phyloP scores from a whole-genome alignment of 2,329 filamentous ascomycete species.

The Clarireedia paspali region DNA sequence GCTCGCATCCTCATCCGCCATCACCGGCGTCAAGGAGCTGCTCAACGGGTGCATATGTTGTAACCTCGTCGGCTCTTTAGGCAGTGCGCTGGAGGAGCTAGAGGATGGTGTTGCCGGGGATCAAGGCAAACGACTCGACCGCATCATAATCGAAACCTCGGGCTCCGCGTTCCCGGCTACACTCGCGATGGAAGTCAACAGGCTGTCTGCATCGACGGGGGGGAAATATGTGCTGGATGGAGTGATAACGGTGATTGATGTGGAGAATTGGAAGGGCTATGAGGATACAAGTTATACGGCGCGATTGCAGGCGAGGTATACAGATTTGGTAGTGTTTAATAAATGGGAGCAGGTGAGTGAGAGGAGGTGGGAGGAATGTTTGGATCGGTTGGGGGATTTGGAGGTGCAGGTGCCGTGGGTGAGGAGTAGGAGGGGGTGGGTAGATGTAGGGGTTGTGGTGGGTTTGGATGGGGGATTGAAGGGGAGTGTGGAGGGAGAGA shows the following conservation, averaged over 20 bases:
- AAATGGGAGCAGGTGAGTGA: slow-evolving; percentile 64
- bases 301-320: slow-evolving; percentile 64
- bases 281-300: slow-evolving; percentile 65
- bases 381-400: slow-evolving; percentile 60
- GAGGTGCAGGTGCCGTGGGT: slow-evolving; percentile 65
- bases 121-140: slow-evolving; percentile 43
- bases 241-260: slow-evolving; percentile 64
- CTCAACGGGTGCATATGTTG: slow-evolving; percentile 98
- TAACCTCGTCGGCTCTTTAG: slow-evolving; percentile 89
- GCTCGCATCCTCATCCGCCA: slow-evolving; percentile 72
- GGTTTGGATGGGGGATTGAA: slow-evolving; percentile 81
- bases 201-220: slow-evolving; percentile 45
- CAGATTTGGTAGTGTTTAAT: slow-evolving; percentile 65
- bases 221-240: slow-evolving; percentile 59
- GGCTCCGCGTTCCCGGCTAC: slow-evolving; percentile 58
- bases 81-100: slow-evolving; percentile 71
- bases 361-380: slow-evolving; percentile 51
- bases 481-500: slow-evolving; percentile 39
- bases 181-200: slow-evolving; percentile 64
- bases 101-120: background rate
- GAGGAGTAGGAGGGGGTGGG: slow-evolving; percentile 74
- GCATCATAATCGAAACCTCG: slow-evolving; percentile 90
- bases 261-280: slow-evolving; percentile 70
- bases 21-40: slow-evolving; percentile 85
- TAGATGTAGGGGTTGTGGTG: slow-evolving; percentile 73